Base-by-base conservation (phyloP, 495 filamentous ascomycete genomes). In the Jackrogersella minutella region DNA sequence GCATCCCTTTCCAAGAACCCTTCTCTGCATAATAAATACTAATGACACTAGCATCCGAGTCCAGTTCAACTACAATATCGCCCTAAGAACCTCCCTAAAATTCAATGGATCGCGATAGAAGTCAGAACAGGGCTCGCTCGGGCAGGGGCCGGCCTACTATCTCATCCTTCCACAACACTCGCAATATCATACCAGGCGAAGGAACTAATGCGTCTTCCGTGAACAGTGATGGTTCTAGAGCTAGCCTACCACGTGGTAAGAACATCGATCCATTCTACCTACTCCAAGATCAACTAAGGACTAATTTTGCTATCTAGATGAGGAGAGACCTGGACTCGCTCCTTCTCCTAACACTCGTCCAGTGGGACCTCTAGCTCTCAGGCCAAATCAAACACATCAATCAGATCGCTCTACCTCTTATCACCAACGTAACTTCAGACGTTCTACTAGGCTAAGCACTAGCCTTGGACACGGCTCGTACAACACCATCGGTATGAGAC, bases 401-500 rank as follows among this genome's bases (percentile, higher is more conserved):
- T 7, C 10, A 49, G 13, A 2, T 17, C 50, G 21, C 1, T 46
- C 10, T 5, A 37, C 10, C 14, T 40, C 33, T 2, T 39, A 47
- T 16, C 17, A 19, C 26, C 19, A 11, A 39, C 0, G 8, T 31
- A 43, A 22, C 11, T n/a, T 2, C 17, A 52, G 44, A 34, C 9
- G 1, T 56, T 10, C 34, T 24, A 9, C 44, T 2, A 13, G 7
- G 13, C 19, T n/a, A 17, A 47, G 26, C n/a, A 2, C 13, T 9
- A 57, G 24, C 16, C n/a, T 30, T 36, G 34, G 26, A 0, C 6
- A 8, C 5, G 22, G 21, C 28, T 31, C 19, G 13, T 39, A 17
- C 30, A 64, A 40, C 17, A 10, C 10, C 52, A 40, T 28, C 50
- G 24, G 43, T 64, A 3, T 75, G 3, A 73, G 62, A 36, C 47